Conservation (phyloP, 2,329 filamentous ascomycete genomes). For the Triangularia setosa region DNA sequence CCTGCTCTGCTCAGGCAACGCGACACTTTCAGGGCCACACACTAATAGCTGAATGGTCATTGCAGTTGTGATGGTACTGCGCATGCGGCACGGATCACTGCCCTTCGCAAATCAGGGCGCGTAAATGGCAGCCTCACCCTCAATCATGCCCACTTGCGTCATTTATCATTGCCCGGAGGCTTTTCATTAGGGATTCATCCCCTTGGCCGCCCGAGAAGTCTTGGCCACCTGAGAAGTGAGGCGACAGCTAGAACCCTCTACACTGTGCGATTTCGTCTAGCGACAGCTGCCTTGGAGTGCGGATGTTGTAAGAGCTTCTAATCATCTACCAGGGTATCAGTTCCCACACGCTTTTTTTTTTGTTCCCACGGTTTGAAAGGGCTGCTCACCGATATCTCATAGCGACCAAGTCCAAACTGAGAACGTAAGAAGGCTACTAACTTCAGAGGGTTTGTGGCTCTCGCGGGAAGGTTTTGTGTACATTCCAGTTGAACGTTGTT, state of each 20-base stretch:
- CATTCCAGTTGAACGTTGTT: background rate
- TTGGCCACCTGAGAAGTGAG: too few relatives aligned
- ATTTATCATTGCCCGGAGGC: background rate
- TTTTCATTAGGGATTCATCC: background rate
- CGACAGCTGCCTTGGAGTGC: background rate
- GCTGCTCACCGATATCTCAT: background rate
- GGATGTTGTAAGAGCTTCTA: constrained; percentile 3
- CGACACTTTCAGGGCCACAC: background rate
- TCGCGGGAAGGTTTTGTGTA: background rate
- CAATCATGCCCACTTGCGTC: background rate
- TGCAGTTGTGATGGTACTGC: background rate
- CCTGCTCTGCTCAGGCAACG: too few relatives aligned
- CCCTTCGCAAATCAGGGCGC: background rate
- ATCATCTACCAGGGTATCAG: background rate
- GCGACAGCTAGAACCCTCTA: background rate
- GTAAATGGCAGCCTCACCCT: background rate
- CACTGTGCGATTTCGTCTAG: constrained; percentile 5
- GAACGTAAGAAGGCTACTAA: background rate
- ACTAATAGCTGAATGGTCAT: background rate
- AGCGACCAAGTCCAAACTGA: constrained; percentile 2
- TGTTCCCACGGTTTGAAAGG: background rate
- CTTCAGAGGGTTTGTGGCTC: background rate
- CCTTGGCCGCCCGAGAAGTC: too few relatives aligned
- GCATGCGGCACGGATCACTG: background rate
- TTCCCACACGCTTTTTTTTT: background rate